Evolutionary conservation across 371 early-diverging fungal genomes (phyloP).

Genomic region (Mucor saturninus): DNA sequence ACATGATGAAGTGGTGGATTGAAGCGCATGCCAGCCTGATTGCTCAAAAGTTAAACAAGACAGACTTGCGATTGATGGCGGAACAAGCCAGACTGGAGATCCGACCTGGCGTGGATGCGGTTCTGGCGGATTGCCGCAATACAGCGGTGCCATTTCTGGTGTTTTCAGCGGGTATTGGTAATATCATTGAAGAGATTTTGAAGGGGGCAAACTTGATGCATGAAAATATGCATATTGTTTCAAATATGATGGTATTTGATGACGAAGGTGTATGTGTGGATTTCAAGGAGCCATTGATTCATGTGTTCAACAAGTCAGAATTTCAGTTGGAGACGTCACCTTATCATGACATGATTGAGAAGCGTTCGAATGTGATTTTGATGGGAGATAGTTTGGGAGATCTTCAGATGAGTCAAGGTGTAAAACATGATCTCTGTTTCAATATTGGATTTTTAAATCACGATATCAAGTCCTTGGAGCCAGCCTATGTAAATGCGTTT

Average conservation of each 20-base stretch:
- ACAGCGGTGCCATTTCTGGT: conserved; percentile 67
- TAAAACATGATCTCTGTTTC: conserved; percentile 59
- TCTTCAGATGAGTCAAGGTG: conserved; percentile 72
- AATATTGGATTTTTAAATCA: conserved; percentile 78
- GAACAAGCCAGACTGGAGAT: conserved; percentile 55
- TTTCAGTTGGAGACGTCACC: conserved; percentile 54
- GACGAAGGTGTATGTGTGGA: conserved; percentile 51
- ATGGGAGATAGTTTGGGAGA: conserved; percentile 81
- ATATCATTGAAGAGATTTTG: conserved; percentile 70
- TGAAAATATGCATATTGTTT: conserved; percentile 73
- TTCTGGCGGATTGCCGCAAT: conserved; percentile 45
- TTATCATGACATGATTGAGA: conserved; percentile 42
- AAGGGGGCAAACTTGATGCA: conserved; percentile 37
- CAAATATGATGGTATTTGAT: conserved; percentile 75
- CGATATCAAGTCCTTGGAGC: conserved; percentile 55
- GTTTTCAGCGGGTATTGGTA: conserved; percentile 77
- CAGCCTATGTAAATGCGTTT: conserved; percentile 61
- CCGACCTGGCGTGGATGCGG: conserved; percentile 51
- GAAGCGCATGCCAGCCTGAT: conserved; percentile 63
- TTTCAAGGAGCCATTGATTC: conserved; percentile 73
- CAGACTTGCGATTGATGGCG: conserved; percentile 62
- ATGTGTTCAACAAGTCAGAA: conserved; percentile 81
- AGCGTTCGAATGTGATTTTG: conserved; percentile 64
- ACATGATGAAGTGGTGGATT: conserved; percentile 80
- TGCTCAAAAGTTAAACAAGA: conserved; percentile 38